These are phyloP conservation scores for Boletus pseudo-olivaceus DNA, from an alignment of 768 basidiomycete species.

Conservation along the genomic window DNA sequence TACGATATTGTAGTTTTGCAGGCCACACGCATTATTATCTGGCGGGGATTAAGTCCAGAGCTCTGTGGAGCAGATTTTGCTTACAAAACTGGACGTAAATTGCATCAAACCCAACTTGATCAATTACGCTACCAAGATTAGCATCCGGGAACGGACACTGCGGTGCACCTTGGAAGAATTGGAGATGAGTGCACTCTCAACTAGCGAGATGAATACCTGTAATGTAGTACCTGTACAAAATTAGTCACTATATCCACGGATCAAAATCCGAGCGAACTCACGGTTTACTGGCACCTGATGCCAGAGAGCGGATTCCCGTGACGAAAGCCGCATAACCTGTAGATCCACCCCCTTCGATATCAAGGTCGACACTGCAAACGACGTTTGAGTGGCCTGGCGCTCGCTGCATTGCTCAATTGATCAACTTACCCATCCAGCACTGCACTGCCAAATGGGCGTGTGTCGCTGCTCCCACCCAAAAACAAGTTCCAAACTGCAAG, in stretches of 20 bases:
- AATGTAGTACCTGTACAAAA: slow-evolving; percentile 51
- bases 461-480: slow-evolving; percentile 42
- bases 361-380: slow-evolving; percentile 56
- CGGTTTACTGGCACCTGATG: slow-evolving; percentile 23
- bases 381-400: background rate
- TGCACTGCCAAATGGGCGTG: slow-evolving; percentile 43
- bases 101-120: slow-evolving; percentile 63
- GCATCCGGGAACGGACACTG: slow-evolving; percentile 69
- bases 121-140: slow-evolving; percentile 54
- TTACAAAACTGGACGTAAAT: slow-evolving; percentile 68
- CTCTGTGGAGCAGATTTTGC: background rate
- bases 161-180: slow-evolving; percentile 20
- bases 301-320: slow-evolving; percentile 25
- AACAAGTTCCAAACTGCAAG: slow-evolving; percentile 42
- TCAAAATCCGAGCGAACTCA: background rate
- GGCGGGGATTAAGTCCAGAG: background rate
- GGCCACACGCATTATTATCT: slow-evolving; percentile 45
- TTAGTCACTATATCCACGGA: slow-evolving; percentile 1
- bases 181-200: background rate
- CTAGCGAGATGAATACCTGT: slow-evolving; percentile 35
- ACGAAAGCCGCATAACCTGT: slow-evolving; percentile 47
- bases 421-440: slow-evolving; percentile 42
- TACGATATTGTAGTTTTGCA: slow-evolving; percentile 49
- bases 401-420: background rate
- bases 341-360: slow-evolving; percentile 67